These are phyloP conservation scores for Fusarium longipes DNA, from an alignment of 2,329 filamentous ascomycete genomes.

Conservation along the genomic window DNA sequence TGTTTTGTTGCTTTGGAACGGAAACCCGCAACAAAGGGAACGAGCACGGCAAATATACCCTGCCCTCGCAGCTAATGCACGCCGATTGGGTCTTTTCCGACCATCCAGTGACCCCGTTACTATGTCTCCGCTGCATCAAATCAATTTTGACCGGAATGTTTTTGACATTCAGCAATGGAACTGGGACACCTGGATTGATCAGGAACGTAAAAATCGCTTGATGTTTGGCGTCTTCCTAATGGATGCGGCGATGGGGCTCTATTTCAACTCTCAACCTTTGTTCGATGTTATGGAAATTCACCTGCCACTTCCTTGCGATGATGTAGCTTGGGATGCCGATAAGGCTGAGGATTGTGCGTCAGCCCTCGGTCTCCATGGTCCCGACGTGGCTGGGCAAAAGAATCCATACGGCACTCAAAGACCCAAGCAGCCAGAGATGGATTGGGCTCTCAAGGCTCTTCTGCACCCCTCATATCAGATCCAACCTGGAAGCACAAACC, in stretches of 20 bases:
- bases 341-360: slow-evolving; percentile 69
- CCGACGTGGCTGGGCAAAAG: slow-evolving; percentile 61
- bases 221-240: slow-evolving; percentile 73
- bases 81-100: slow-evolving; percentile 66
- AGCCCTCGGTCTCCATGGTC: slow-evolving; percentile 72
- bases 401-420: slow-evolving; percentile 73
- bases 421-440: slow-evolving; percentile 72
- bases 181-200: slow-evolving; percentile 75
- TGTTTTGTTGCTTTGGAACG: slow-evolving; percentile 75
- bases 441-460: slow-evolving; percentile 69
- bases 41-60: slow-evolving; percentile 70
- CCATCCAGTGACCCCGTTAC: slow-evolving; percentile 61
- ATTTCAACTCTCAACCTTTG: slow-evolving; percentile 74
- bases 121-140: slow-evolving; percentile 71
- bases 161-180: slow-evolving; percentile 66
- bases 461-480: slow-evolving; percentile 69
- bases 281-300: slow-evolving; percentile 73
- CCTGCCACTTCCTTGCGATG: slow-evolving; percentile 77
- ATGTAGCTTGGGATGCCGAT: slow-evolving; percentile 78
- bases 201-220: slow-evolving; percentile 74
- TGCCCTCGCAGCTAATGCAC: slow-evolving; percentile 66
- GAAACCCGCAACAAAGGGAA: slow-evolving; percentile 72
- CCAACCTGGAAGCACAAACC: slow-evolving; percentile 73
- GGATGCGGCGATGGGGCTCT: slow-evolving; percentile 74
- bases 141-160: slow-evolving; percentile 58